Evolutionary conservation across 768 basidiomycete species (phyloP).

Genomic region (Antrodiella citrinella): DNA sequence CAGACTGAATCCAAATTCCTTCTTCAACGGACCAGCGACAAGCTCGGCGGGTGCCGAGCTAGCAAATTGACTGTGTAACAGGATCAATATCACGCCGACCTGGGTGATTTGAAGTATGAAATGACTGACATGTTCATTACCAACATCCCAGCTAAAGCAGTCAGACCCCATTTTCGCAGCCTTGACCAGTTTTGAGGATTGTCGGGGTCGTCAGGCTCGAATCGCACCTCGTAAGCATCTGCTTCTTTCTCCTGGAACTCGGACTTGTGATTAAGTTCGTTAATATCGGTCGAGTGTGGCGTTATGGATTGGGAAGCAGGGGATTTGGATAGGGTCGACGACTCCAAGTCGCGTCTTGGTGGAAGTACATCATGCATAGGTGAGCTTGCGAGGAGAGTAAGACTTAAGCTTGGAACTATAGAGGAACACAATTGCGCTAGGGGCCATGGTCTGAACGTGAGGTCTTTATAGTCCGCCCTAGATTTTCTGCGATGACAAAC

Average conservation of each 20-base stretch:
- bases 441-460: too few species aligned
- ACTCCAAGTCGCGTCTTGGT: too few species aligned
- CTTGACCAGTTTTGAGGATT: slow-evolving; percentile 20
- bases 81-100: not conserved
- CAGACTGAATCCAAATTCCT: slow-evolving; percentile 33
- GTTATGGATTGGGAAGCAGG: too few species aligned
- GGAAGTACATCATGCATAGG: too few species aligned
- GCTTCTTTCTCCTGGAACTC: slow-evolving; percentile 16
- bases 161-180: slow-evolving; percentile 18
- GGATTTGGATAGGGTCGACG: too few species aligned
- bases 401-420: too few species aligned
- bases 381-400: too few species aligned
- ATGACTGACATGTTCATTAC: slow-evolving; percentile 28
- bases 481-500: too few species aligned
- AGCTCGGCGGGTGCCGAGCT: not conserved
- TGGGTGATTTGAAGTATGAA: not conserved
- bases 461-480: too few species aligned
- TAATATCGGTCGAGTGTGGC: too few species aligned
- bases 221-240: slow-evolving; percentile 19
- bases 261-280: too few species aligned
- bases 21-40: not conserved
- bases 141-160: slow-evolving; percentile 15
- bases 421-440: too few species aligned
- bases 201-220: slow-evolving; percentile 16
- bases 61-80: not conserved